Evolutionary conservation across 1,284 basidiomycete species (phyloP).

Genomic region (Mycena sp.): DNA sequence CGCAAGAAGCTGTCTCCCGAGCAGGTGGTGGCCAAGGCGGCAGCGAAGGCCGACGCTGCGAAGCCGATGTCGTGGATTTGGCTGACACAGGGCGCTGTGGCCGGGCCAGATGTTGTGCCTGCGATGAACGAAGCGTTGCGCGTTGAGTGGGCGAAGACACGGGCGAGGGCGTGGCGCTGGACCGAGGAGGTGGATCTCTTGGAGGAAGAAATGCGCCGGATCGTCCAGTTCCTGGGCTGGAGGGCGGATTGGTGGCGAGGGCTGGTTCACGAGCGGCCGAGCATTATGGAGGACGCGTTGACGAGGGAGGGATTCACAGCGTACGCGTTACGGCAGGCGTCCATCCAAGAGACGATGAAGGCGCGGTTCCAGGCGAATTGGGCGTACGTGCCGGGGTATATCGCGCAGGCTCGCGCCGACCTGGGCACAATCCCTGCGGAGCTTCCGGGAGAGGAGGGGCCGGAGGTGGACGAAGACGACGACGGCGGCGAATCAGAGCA

Average conservation of each 20-base stretch:
- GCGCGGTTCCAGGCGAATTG: not conserved
- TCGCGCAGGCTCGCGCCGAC: no score
- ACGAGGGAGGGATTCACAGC: slow-evolving; percentile 1
- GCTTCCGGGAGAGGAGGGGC: no score
- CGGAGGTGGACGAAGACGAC: no score
- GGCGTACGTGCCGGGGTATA: not conserved
- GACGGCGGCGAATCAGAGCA: no score
- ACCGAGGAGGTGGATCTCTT: slow-evolving; percentile 30
- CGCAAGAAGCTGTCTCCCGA: not conserved
- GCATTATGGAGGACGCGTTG: not conserved
- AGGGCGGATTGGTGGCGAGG: not conserved
- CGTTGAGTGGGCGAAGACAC: slow-evolving; percentile 31
- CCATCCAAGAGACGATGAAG: not conserved
- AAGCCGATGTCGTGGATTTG: slow-evolving; percentile 32
- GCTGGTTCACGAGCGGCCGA: not conserved
- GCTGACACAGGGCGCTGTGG: not conserved
- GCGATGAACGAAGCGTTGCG: slow-evolving; percentile 20
- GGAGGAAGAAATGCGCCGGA: slow-evolving; percentile 32
- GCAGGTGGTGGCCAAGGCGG: no score
- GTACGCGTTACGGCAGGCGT: not conserved
- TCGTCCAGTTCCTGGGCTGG: not conserved
- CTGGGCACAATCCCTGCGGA: no score
- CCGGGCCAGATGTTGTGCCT: not conserved
- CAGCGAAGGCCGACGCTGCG: slow-evolving; percentile 8
- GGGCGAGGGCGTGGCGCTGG: slow-evolving; percentile 25